Evolutionary conservation across 441 rosid species (phyloP).

Genomic region (Gossypium lobatum): DNA sequence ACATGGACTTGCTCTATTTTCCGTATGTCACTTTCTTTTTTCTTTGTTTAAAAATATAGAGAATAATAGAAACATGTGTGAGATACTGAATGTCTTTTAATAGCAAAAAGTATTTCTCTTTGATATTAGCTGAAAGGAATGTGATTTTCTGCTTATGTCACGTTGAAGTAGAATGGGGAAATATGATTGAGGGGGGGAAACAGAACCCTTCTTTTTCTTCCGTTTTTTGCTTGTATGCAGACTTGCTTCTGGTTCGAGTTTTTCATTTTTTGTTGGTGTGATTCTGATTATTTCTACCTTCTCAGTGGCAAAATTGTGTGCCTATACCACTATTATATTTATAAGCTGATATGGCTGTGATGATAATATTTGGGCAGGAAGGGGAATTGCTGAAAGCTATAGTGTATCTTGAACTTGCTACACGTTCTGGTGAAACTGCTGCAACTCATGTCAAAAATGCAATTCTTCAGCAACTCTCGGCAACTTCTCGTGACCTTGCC

Average conservation of each 20-base stretch:
- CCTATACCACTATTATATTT: not conserved
- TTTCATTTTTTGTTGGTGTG: not conserved
- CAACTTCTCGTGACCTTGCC: constrained; percentile 40
- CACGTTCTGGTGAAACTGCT: constrained; percentile 68
- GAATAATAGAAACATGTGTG: not conserved
- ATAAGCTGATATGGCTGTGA: not conserved
- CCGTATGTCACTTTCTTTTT: not conserved
- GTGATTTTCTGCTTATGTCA: not conserved
- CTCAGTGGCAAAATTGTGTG: not conserved
- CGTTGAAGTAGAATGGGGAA: not conserved
- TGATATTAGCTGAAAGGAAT: not conserved
- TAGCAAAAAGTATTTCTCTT: not conserved
- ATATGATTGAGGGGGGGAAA: not conserved
- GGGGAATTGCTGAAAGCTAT: constrained; percentile 70
- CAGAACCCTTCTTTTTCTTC: not conserved
- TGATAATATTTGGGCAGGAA: constrained; percentile 43
- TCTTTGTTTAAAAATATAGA: not conserved
- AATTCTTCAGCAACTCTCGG: constrained; percentile 55
- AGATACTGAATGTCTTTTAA: not conserved
- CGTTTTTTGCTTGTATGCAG: not conserved
- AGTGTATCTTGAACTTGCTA: constrained; percentile 79
- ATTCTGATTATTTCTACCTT: not conserved
- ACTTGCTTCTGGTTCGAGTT: not conserved
- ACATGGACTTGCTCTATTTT: not conserved
- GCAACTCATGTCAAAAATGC: constrained; percentile 64